phyloP scores from a whole-genome alignment of 2,329 filamentous ascomycete species.

The Aspergillus flavus region DNA sequence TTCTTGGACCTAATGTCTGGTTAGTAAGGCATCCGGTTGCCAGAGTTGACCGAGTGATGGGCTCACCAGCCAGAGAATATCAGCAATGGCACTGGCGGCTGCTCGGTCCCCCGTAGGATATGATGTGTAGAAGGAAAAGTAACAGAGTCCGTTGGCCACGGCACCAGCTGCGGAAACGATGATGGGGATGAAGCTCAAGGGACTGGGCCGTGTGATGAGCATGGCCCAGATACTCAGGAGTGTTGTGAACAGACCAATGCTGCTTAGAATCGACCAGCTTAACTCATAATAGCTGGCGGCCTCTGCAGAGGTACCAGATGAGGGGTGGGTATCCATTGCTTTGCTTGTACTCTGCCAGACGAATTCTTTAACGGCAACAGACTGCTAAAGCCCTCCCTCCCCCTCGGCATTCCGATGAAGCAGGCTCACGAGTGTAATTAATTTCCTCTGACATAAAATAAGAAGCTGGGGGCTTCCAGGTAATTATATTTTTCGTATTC shows the following conservation, averaged over 20 bases:
- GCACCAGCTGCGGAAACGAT: slow-evolving; percentile 13
- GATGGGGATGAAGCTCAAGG: slow-evolving; percentile 14
- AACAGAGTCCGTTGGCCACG: slow-evolving; percentile 16
- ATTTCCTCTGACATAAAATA: neutral
- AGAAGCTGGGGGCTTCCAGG: neutral
- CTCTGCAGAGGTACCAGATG: neutral
- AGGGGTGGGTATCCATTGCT: neutral
- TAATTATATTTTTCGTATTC: neutral
- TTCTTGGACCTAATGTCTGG: slow-evolving; percentile 14
- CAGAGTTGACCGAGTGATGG: neutral
- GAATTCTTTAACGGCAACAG: neutral
- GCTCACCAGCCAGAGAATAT: slow-evolving; percentile 18
- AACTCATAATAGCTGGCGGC: slow-evolving; percentile 10
- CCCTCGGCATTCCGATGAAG: neutral
- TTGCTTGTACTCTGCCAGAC: neutral
- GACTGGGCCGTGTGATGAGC: slow-evolving; percentile 10
- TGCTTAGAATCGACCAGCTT: slow-evolving; percentile 17
- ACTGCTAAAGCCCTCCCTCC: neutral
- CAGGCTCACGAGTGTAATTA: neutral
- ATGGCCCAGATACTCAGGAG: slow-evolving; percentile 12
- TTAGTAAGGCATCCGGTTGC: neutral
- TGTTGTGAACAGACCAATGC: slow-evolving; percentile 15
- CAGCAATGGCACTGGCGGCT: slow-evolving; percentile 12
- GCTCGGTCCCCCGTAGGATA: neutral
- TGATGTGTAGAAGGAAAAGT: slow-evolving; percentile 14